phyloP scores from a whole-genome alignment of 2,329 filamentous ascomycete genomes.

The Drechmeria coniospora region DNA sequence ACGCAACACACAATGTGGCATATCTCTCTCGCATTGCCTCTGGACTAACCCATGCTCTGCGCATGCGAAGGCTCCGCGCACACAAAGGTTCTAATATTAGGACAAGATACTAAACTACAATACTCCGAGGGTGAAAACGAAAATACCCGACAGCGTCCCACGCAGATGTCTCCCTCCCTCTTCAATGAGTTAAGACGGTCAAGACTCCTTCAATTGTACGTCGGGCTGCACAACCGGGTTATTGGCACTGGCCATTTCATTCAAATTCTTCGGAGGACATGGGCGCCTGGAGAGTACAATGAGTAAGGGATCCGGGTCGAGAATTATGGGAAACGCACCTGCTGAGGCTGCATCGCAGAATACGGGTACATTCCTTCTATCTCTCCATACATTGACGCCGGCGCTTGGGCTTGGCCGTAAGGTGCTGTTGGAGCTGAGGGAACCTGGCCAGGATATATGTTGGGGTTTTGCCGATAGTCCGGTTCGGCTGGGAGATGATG shows the following conservation, averaged over 20 bases:
- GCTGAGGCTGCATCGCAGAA: slow-evolving; percentile 64
- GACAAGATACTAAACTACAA: too few species aligned
- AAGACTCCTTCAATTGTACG: slow-evolving; percentile 1
- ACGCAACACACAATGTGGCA: background rate
- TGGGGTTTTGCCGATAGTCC: slow-evolving; percentile 64
- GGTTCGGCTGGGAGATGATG: slow-evolving; percentile 53
- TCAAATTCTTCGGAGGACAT: slow-evolving; percentile 32
- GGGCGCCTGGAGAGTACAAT: slow-evolving; percentile 18
- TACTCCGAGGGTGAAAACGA: too few species aligned
- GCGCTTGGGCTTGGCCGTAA: slow-evolving; percentile 63
- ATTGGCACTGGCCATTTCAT: background rate
- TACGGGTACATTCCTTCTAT: slow-evolving; percentile 80
- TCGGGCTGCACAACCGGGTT: too few species aligned
- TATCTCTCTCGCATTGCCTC: background rate
- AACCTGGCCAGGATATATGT: slow-evolving; percentile 71
- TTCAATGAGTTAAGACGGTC: slow-evolving; percentile 6
- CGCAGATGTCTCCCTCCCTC: too few species aligned
- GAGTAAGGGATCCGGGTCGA: background rate
- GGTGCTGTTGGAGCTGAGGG: slow-evolving; percentile 54
- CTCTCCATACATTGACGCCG: slow-evolving; percentile 55
- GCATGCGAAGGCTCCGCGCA: too few species aligned
- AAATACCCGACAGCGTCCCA: too few species aligned
- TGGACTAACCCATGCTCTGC: too few species aligned
- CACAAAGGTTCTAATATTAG: too few species aligned
- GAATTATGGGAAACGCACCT: slow-evolving; percentile 42